Evolutionary conservation across 2,329 filamentous ascomycete genomes (phyloP), one percentile per base, ranked within the genome.

Genomic region (Colletotrichum lupini): DNA sequence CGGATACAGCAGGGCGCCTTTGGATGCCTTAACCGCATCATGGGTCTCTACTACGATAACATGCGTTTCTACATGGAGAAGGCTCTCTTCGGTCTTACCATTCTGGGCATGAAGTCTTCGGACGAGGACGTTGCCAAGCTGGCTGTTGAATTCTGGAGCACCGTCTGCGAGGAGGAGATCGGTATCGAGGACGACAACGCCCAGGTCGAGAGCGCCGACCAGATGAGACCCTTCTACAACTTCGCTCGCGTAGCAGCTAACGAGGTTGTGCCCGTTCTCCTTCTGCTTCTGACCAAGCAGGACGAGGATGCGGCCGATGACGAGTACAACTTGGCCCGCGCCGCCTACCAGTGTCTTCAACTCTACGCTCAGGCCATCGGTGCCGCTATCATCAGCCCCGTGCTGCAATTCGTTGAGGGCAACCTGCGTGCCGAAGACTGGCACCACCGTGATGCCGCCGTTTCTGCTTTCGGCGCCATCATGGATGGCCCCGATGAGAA

Each of bases 31-130:
- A 99, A 99, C 90, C 92, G 97, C 80, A 98, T 99, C 84, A 99
- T 99, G 97, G 94, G 90, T 74, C 90, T 98, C 76, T 99, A 99
- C 89, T 99, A 99, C 83, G 97, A 99, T 80, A 97, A 98, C 87
- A 99, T 99, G 97, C 93, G 95, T 80, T 99, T 98, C 86, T 99
- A 99, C 87, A 99, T 99, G 97, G 97, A 99, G 89, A 98, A 98
- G 91, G 97, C 97, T 46, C 90, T 99, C 56, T 99, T 99, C 79
- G 97, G 97, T 72, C 89, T 99, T 53, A 99, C 97, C 52, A 98
- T 99, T 76, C 92, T 98, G 82, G 97, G 97, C 77, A 99, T 99
- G 97, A 98, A 98, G 90, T 97, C 92, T 79, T 93, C 95, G 8
- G 97, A 99, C 78, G 97, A 99, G 84, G 97, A 99, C 82, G 97